Conservation (phyloP, 305 asterid genomes). For the Vinca major region DNA sequence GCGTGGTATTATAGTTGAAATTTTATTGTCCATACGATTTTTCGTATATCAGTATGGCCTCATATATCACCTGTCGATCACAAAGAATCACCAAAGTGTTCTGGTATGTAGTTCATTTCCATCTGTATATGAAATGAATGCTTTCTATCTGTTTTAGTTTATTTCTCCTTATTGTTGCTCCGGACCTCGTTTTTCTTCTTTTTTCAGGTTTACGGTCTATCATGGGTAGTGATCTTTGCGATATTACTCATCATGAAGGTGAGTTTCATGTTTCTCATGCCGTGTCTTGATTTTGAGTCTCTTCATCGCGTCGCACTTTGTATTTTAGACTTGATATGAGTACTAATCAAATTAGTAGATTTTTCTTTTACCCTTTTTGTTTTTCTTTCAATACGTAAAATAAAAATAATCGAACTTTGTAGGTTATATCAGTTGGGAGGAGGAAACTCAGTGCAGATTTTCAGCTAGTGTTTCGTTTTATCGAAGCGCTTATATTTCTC, state of each 20-base stretch:
- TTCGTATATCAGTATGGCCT: slow-evolving; percentile 87
- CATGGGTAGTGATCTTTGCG: slow-evolving; percentile 72
- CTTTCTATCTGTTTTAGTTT: slow-evolving; percentile 3
- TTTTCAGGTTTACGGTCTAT: slow-evolving; percentile 66
- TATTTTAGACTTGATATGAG: background rate
- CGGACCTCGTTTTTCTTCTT: slow-evolving; percentile 13
- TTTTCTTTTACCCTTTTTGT: background rate
- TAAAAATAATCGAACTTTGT: slow-evolving; percentile 16
- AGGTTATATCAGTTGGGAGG: slow-evolving; percentile 70
- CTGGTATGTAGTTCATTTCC: slow-evolving; percentile 41
- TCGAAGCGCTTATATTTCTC: slow-evolving; percentile 66
- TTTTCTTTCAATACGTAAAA: background rate
- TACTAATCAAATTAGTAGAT: background rate
- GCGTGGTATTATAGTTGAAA: slow-evolving; percentile 69
- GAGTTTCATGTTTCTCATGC: slow-evolving; percentile 13
- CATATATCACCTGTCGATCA: slow-evolving; percentile 77
- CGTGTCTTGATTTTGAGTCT: background rate
- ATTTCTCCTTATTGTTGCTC: slow-evolving; percentile 12
- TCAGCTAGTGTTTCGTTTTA: slow-evolving; percentile 76
- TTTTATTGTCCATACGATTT: slow-evolving; percentile 73
- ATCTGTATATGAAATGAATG: background rate
- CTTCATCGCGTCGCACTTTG: background rate
- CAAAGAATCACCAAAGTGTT: slow-evolving; percentile 33
- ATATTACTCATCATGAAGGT: slow-evolving; percentile 75
- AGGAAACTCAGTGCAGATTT: slow-evolving; percentile 65